phyloP scores from a whole-genome alignment of 2,329 filamentous ascomycete genomes.

The Colletotrichum sp. region DNA sequence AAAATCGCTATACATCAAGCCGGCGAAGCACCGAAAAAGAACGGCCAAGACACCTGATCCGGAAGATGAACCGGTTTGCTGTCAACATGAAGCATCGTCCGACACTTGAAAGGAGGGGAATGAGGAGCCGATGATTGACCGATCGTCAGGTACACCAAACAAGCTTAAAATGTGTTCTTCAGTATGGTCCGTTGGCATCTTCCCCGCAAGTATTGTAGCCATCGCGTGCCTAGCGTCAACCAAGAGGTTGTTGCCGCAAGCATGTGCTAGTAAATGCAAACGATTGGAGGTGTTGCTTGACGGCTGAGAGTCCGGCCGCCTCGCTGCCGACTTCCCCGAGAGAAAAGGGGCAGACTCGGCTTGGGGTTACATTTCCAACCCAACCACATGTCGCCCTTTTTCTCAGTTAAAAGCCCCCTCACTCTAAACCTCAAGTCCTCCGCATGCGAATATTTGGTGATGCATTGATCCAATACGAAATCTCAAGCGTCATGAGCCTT shows the following conservation, averaged over 20 bases:
- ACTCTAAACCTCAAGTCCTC: neutral
- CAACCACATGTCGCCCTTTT: neutral
- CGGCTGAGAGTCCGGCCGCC: neutral
- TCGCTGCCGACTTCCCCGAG: neutral
- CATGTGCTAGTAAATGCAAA: neutral
- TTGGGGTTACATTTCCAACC: neutral
- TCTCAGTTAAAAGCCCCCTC: neutral
- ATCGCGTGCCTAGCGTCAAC: neutral
- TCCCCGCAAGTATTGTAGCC: neutral
- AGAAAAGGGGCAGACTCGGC: neutral
- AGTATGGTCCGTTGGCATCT: neutral
- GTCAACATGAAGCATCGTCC: too few species aligned
- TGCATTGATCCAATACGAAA: neutral
- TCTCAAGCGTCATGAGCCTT: neutral
- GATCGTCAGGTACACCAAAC: slow-evolving; percentile 4
- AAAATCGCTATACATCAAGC: neutral
- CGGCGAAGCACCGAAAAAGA: neutral
- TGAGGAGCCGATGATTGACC: neutral
- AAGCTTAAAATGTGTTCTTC: neutral
- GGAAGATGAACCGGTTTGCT: neutral
- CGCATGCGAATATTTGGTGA: neutral
- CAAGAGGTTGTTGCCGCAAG: neutral
- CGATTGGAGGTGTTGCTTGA: neutral
- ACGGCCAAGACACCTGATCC: neutral
- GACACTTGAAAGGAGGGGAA: neutral